These are phyloP conservation scores for Kurtzmaniella quercitrusa DNA, from an alignment of 1,139 yeast species.

Conservation along the genomic window DNA sequence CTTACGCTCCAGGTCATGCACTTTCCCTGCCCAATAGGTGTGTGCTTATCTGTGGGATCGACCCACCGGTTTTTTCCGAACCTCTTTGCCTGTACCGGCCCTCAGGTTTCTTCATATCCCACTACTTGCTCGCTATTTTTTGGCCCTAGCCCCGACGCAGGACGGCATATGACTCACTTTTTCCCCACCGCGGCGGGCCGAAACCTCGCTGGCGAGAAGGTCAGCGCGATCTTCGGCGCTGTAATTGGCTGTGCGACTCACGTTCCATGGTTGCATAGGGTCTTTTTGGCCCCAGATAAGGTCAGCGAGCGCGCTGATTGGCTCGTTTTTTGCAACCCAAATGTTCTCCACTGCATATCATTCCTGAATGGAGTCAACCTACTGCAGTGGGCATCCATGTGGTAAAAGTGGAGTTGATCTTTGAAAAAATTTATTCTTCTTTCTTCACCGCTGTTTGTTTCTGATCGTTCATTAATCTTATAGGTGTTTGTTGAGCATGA, in stretches of 20 bases:
- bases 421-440: not conserved
- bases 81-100: not conserved
- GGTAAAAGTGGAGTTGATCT: not conserved
- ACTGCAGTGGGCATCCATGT: not conserved
- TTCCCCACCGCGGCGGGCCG: constrained; percentile 1
- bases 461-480: not conserved
- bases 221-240: not conserved
- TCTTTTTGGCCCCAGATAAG: not conserved
- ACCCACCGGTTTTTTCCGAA: too few relatives aligned
- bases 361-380: not conserved
- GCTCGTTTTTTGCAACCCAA: not conserved
- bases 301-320: not conserved
- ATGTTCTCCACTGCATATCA: not conserved
- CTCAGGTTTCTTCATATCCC: not conserved
- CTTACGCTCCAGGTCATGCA: too few relatives aligned
- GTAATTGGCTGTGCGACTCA: not conserved
- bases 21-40: too few relatives aligned
- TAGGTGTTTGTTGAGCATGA: constrained; percentile 11
- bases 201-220: not conserved
- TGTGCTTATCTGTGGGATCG: too few relatives aligned
- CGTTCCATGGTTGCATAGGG: not conserved
- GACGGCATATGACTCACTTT: not conserved
- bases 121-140: not conserved
- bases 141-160: not conserved
- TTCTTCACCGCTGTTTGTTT: constrained; percentile 1